Base-by-base conservation (phyloP, 148 eudicot genomes). In the Nyssa sinensis region DNA sequence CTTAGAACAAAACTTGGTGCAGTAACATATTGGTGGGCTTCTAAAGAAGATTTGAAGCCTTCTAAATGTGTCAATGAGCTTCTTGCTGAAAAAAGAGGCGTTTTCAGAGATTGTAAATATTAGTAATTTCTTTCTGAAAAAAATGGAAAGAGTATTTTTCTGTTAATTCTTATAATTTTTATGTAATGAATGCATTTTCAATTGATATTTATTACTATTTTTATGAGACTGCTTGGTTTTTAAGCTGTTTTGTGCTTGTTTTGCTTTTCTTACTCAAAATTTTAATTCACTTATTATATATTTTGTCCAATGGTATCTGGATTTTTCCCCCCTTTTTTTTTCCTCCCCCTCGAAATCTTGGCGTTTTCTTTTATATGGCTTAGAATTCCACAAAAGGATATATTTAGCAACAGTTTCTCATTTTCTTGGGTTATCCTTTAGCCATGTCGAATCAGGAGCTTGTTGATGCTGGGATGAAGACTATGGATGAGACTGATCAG, bases 391-490 rank as follows among this genome's bases (percentile, higher is more conserved):
- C n/a, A 35, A 58, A 75, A 59, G n/a, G 34, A 41, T 68, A 2
- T 63, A 6, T 34, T 66, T 41, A 24, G 21, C 37, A 17, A 30
- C 21, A 44, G 59, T 62, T 62, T 53, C 49, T 23, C 32, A 29
- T 64, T 49, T 30, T 58, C 37, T 62, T 64, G 27, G 31, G 59
- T 51, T 66, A 29, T 58, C 25, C 19, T 79, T 71, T 75, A 96
- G 98, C 84, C 72, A 93, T 96, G 99, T 75, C 97, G 53, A 93
- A 93, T 80, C 99, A 96, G 83, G 91, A 96, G 83, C 99, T 96
- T 75, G 79, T 96, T 66, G 60, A 72, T 81, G 98, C 99, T 75
- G 98, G 99, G 35, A 81, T 66, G 30, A 84, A 80, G 77, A 86
- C 92, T 25, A 80, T 95, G 98, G 88, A 92, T 85, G 92, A 90